Base-by-base conservation (phyloP, 1,284 basidiomycete genomes). In the Agroathelia rolfsii region DNA sequence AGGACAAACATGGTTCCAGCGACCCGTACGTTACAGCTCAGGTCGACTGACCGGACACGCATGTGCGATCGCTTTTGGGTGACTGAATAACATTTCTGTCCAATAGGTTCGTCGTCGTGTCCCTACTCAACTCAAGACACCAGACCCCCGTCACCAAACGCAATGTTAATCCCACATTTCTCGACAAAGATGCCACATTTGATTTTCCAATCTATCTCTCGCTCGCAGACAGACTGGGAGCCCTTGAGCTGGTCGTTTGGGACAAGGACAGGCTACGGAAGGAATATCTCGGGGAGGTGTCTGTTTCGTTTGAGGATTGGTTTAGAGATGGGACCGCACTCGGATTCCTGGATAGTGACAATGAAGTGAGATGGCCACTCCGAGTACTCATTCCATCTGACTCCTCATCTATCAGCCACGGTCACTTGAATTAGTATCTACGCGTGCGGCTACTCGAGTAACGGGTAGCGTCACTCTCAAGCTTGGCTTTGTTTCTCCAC, bases 241-340 rank as follows among this genome's bases (percentile, higher is more conserved):
- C 73, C 5, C 49, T 96, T 30, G 90, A 96, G 52, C 66, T 90
- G 28, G 80, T 96, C 19, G 67, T 90, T 0, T 97, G 93, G 93
- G 90, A 94, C 58, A 90, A 86, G 61, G 93, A 94, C 50, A 61
- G 80, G 45, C 56, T 89, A 43, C 73, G 69, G 50, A 92, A 94
- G 61, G 92, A 95, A 38, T 97, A 96, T 56, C 72, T 97, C 30
- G 94, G 94, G 18, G 94, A 97, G 56, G 71, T 76, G 7, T 72
- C 76, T 1, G 51, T 96, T 5, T 70, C 73, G 0, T 52, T 94
- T 16, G 75, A 82, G 18, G 74, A 85, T 28, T 96, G 90, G 89
- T 89, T 89, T 50, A 53, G n/a, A n/a, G n/a, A n/a, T n/a, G 67
- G 61, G 2, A 57, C 63, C 15, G 59, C 64, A 0, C 68, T 66